Conservation (phyloP, 768 basidiomycete genomes). For the Nevesoporus exiguus region DNA sequence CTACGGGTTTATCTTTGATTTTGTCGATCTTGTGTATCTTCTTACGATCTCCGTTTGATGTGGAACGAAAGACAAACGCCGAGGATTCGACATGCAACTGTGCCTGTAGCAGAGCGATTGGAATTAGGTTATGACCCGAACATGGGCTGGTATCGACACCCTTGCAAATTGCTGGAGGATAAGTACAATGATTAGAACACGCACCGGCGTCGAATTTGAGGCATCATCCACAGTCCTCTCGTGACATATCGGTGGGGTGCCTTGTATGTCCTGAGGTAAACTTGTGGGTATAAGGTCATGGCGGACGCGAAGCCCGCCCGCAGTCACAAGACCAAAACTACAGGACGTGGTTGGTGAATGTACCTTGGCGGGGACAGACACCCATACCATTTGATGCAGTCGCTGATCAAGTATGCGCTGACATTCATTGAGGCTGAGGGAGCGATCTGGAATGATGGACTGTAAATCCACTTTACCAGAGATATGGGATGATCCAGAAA, state of each 20-base stretch:
- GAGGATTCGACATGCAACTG: not conserved
- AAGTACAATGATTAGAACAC: not conserved
- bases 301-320: not conserved
- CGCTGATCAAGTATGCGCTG: slow-evolving; percentile 1
- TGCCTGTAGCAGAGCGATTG: not conserved
- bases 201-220: not conserved
- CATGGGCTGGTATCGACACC: no score
- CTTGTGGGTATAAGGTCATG: not conserved
- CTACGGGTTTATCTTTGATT: slow-evolving; percentile 1
- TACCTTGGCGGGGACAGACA: not conserved
- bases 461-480: not conserved
- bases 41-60: not conserved
- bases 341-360: not conserved
- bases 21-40: not conserved
- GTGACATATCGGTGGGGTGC: not conserved
- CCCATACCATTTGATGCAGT: not conserved
- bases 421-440: not conserved
- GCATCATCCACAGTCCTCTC: not conserved
- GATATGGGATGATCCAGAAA: no score
- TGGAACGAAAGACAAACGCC: not conserved
- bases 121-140: not conserved
- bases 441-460: not conserved
- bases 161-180: no score
- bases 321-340: not conserved
- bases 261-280: not conserved